These are phyloP conservation scores for Metschnikowia matae DNA, from an alignment of 805 yeast genomes.

Conservation along the genomic window DNA sequence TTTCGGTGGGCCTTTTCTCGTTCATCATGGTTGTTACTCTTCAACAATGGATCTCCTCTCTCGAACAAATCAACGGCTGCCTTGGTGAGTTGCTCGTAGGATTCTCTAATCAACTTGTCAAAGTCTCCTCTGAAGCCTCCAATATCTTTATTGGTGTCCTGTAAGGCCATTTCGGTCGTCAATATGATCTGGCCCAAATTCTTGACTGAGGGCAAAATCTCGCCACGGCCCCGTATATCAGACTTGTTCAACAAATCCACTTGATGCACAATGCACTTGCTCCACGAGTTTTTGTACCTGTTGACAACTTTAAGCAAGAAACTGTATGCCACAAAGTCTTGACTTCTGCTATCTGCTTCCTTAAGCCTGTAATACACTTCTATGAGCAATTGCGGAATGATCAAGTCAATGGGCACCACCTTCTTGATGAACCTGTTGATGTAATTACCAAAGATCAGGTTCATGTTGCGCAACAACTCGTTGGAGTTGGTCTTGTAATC, in stretches of 20 bases:
- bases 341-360: constrained; percentile 45
- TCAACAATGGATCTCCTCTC: constrained; percentile 42
- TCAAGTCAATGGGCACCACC: constrained; percentile 34
- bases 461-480: constrained; percentile 43
- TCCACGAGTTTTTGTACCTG: constrained; percentile 54
- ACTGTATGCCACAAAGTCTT: constrained; percentile 55
- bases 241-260: constrained; percentile 35
- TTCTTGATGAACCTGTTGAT: constrained; percentile 33
- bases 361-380: constrained; percentile 25
- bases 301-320: constrained; percentile 50
- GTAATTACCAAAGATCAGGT: constrained; percentile 43
- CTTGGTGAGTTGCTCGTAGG: constrained; percentile 31
- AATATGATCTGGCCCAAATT: constrained; percentile 32
- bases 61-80: constrained; percentile 32
- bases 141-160: constrained; percentile 15
- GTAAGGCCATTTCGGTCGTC: constrained; percentile 32
- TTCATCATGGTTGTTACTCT: constrained; percentile 41
- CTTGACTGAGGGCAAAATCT: constrained; percentile 31
- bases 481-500: constrained; percentile 45
- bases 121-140: constrained; percentile 16
- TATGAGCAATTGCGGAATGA: constrained; percentile 30
- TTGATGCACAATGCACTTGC: constrained; percentile 53
- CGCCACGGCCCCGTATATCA: constrained; percentile 34
- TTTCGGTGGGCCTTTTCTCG: constrained; percentile 40
- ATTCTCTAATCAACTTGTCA: constrained; percentile 23